Conservation (phyloP, 306 rosid genomes). For the Rubus idaeus region DNA sequence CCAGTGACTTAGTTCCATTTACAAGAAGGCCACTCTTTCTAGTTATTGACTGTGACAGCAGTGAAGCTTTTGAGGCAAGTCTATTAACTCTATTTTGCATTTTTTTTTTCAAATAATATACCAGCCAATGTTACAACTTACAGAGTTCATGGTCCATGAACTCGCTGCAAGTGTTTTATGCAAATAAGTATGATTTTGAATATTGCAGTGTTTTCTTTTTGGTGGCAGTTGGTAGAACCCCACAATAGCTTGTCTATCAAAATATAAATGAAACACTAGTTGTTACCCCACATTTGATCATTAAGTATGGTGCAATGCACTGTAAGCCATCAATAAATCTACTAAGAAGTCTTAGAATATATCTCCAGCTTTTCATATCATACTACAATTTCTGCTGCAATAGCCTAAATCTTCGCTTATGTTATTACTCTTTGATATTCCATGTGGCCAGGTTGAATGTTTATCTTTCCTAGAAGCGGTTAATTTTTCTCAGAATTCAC, state of each 20-base stretch:
- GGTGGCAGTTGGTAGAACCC: neutral
- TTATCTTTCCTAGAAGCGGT: neutral
- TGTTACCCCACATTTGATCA: neutral
- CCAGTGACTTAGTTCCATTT: constrained; percentile 81
- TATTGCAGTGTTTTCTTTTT: neutral
- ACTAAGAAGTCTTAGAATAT: too few relatives aligned
- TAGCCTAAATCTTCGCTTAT: neutral
- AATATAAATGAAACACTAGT: neutral
- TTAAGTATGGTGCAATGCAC: neutral
- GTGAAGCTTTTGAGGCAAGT: constrained; percentile 90
- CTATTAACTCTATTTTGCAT: neutral
- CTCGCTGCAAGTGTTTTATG: neutral
- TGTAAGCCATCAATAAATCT: too few relatives aligned
- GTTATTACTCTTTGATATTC: neutral
- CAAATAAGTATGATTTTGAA: neutral
- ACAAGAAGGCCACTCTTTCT: constrained; percentile 90
- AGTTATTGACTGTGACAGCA: constrained; percentile 74
- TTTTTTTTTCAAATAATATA: neutral
- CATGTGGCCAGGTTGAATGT: neutral
- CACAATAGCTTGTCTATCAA: neutral
- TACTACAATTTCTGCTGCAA: neutral
- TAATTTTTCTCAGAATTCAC: neutral
- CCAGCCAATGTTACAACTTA: neutral
- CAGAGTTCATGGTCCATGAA: neutral
- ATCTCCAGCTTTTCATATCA: neutral